Conservation (phyloP, 495 filamentous ascomycete genomes). For the Bryoglossum gracile region DNA sequence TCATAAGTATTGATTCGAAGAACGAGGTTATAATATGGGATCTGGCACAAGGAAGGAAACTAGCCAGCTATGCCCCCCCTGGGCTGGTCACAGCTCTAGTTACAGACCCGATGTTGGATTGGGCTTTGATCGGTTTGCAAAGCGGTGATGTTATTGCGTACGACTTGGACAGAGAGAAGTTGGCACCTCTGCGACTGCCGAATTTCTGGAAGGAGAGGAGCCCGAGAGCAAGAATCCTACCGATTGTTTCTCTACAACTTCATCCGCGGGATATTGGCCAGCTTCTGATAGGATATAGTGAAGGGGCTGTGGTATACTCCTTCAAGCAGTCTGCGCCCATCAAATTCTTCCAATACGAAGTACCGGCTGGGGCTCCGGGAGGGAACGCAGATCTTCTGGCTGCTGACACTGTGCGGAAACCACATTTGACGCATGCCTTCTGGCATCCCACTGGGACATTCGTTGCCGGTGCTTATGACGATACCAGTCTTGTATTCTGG, state of each 20-base stretch:
- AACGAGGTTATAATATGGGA: conserved; percentile 80
- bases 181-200: conserved; percentile 70
- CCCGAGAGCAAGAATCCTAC: conserved; percentile 29
- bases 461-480: conserved; percentile 78
- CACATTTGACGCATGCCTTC: conserved; percentile 65
- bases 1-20: conserved; percentile 75
- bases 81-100: conserved; percentile 59
- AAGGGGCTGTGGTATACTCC: conserved; percentile 81
- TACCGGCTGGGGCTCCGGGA: conserved; percentile 80
- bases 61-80: conserved; percentile 62
- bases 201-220: conserved; percentile 72
- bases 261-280: conserved; percentile 93
- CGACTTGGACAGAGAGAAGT: conserved; percentile 73
- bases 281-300: conserved; percentile 76
- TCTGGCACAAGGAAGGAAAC: conserved; percentile 48
- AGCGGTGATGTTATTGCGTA: conserved; percentile 81
- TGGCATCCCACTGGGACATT: conserved; percentile 98
- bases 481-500: conserved; percentile 87
- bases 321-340: conserved; percentile 80
- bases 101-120: conserved; percentile 85
- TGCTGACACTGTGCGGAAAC: conserved; percentile 49
- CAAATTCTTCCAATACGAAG: conserved; percentile 74
- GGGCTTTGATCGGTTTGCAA: conserved; percentile 71
- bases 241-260: conserved; percentile 66
- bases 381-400: conserved; percentile 49